These are phyloP conservation scores for Fomitopsis pulvina DNA, from an alignment of 768 basidiomycete genomes.

Conservation along the genomic window DNA sequence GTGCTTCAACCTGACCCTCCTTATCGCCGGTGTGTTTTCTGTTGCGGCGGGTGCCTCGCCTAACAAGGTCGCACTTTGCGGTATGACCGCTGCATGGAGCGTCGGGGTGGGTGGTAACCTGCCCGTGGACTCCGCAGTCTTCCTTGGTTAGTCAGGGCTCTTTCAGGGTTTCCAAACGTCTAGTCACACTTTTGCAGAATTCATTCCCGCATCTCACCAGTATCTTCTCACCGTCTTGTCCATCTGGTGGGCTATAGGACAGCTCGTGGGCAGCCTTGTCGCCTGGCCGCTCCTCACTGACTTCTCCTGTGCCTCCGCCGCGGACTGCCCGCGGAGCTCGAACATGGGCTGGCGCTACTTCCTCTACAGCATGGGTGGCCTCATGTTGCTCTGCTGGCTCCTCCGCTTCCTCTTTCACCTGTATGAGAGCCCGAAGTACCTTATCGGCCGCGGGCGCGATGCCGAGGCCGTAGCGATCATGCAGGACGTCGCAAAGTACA, in stretches of 20 bases:
- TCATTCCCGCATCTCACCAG: constrained; percentile 65
- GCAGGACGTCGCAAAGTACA: constrained; percentile 54
- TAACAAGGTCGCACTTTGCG: constrained; percentile 42
- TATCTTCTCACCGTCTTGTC: constrained; percentile 73
- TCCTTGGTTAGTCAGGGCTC: constrained; percentile 64
- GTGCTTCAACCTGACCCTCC: constrained; percentile 62
- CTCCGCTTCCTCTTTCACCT: constrained; percentile 59
- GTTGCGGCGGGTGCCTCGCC: constrained; percentile 55
- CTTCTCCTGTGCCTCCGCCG: constrained; percentile 45
- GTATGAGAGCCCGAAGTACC: constrained; percentile 65
- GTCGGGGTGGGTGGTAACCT: constrained; percentile 69
- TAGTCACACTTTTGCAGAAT: too few species aligned
- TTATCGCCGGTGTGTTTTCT: constrained; percentile 63
- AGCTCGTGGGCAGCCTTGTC: constrained; percentile 53
- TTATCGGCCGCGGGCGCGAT: constrained; percentile 63
- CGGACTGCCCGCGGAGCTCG: constrained; percentile 37
- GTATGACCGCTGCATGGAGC: constrained; percentile 51
- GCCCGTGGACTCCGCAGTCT: constrained; percentile 71
- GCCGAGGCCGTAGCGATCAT: constrained; percentile 57
- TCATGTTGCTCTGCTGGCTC: constrained; percentile 57
- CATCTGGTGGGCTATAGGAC: constrained; percentile 77
- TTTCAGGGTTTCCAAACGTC: too few species aligned
- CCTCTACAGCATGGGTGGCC: constrained; percentile 63
- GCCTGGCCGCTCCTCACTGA: constrained; percentile 73
- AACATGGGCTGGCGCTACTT: constrained; percentile 78